These are phyloP conservation scores for Ramularia collo-cygni DNA, from an alignment of 2,329 filamentous ascomycete species.

Conservation along the genomic window DNA sequence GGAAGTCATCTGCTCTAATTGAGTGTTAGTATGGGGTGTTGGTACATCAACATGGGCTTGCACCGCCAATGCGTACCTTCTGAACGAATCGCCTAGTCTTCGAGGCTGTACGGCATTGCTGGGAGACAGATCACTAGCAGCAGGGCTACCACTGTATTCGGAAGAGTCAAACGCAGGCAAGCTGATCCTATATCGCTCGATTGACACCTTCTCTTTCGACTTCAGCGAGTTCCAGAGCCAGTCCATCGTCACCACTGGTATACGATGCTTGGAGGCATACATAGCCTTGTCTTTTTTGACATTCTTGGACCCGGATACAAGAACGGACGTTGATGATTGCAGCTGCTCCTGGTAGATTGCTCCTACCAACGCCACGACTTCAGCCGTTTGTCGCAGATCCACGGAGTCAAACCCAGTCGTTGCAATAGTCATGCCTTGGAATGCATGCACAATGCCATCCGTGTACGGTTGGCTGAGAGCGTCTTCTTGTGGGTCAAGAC, in stretches of 20 bases:
- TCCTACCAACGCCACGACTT: constrained; percentile 62
- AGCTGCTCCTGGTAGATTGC: constrained; percentile 75
- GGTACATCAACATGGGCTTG: neutral
- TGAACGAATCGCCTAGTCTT: constrained; percentile 5
- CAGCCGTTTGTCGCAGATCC: constrained; percentile 77
- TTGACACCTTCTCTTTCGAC: constrained; percentile 41
- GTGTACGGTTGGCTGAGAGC: constrained; percentile 72
- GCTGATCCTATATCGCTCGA: constrained; percentile 31
- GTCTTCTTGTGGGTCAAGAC: constrained; percentile 63
- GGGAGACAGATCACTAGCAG: constrained; percentile 12
- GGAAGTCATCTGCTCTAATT: constrained; percentile 12
- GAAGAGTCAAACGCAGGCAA: constrained; percentile 17
- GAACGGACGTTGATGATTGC: constrained; percentile 61
- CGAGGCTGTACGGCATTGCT: constrained; percentile 4
- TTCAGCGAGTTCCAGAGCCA: constrained; percentile 83
- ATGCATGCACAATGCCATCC: constrained; percentile 43
- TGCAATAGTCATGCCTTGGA: constrained; percentile 58
- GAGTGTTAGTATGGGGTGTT: constrained; percentile 9
- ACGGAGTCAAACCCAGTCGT: constrained; percentile 44
- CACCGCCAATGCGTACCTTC: constrained; percentile 9
- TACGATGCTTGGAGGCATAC: constrained; percentile 64
- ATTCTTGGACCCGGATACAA: constrained; percentile 55
- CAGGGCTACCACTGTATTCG: constrained; percentile 7
- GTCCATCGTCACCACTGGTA: constrained; percentile 71
- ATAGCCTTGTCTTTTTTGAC: constrained; percentile 67